phyloP scores from a whole-genome alignment of 768 basidiomycete species.

The Amanita jacksonii region DNA sequence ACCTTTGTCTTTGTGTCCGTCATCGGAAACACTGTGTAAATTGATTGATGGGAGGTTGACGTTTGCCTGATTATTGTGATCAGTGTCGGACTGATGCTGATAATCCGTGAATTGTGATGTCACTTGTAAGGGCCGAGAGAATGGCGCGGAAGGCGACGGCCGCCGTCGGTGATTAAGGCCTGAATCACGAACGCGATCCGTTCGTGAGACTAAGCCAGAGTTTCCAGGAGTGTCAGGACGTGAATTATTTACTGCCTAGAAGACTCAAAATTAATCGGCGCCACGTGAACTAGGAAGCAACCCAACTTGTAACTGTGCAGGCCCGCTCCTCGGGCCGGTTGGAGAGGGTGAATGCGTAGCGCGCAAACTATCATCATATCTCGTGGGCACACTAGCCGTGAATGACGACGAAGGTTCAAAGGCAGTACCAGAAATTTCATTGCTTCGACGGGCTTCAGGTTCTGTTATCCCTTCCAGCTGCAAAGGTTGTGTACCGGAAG shows the following conservation, averaged over 20 bases:
- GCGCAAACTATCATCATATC: slow-evolving; percentile 15
- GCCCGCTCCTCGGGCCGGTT: neutral
- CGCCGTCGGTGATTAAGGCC: neutral
- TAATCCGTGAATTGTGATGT: neutral
- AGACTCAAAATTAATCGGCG: neutral
- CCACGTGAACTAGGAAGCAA: neutral
- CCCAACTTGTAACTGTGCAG: neutral
- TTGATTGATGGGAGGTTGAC: slow-evolving; percentile 21
- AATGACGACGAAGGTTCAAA: slow-evolving; percentile 5
- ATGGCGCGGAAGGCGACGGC: neutral
- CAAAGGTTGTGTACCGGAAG: slow-evolving; percentile 34
- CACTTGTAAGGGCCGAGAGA: neutral
- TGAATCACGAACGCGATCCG: neutral
- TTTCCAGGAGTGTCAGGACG: neutral
- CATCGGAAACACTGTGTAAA: slow-evolving; percentile 12
- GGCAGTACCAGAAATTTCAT: neutral
- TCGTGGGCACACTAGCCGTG: slow-evolving; percentile 11
- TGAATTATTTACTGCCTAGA: neutral
- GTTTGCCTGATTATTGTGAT: slow-evolving; percentile 30
- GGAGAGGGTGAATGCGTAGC: slow-evolving; percentile 13
- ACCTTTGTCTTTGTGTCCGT: slow-evolving; percentile 1
- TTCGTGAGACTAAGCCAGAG: neutral
- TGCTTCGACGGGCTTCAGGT: slow-evolving; percentile 24
- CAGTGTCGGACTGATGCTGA: slow-evolving; percentile 34
- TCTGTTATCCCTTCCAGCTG: slow-evolving; percentile 52